Percentiles rank a stretch among this genome's conserved stretches.
Conservation (phyloP, 805 yeast genomes). For the Suhomyces kilbournensis region DNA sequence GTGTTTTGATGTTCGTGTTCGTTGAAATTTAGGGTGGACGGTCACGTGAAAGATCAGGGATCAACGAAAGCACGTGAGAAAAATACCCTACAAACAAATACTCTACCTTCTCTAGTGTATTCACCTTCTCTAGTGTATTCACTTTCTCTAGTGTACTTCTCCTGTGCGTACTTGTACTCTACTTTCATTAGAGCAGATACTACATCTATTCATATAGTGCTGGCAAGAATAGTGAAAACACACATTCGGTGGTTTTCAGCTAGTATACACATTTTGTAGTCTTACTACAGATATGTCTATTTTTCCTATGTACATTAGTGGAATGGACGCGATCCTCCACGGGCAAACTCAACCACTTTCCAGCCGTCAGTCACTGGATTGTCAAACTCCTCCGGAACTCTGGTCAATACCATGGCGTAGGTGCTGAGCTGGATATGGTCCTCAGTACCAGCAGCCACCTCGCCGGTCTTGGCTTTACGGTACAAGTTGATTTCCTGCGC, state of each 20-base stretch:
- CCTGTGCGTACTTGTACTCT: too few relatives aligned
- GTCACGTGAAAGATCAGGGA: not conserved
- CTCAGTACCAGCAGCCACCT: conserved; percentile 93
- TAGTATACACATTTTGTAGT: too few relatives aligned
- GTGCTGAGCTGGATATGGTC: conserved; percentile 88
- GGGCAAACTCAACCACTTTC: conserved; percentile 90
- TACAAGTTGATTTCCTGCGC: conserved; percentile 93
- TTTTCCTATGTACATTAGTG: conserved; percentile 21
- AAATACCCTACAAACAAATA: too few relatives aligned
- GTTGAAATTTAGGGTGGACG: not conserved
- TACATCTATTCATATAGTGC: too few relatives aligned
- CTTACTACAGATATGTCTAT: not conserved
- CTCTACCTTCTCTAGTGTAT: too few relatives aligned
- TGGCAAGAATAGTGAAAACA: too few relatives aligned
- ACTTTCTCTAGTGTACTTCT: too few relatives aligned
- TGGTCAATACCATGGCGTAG: conserved; percentile 94
- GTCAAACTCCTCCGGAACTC: conserved; percentile 88
- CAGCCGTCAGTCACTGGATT: conserved; percentile 94
- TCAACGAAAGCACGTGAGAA: not conserved
- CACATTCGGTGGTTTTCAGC: too few relatives aligned
- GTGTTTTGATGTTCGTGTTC: not conserved
- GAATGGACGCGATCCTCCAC: conserved; percentile 89
- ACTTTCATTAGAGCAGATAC: too few relatives aligned
- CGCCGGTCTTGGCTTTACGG: conserved; percentile 88
- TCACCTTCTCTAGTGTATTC: too few relatives aligned